Evolutionary conservation across 345 rosid genomes (phyloP), one percentile per base, ranked within the genome.

Genomic region (Melaleuca alternifolia): DNA sequence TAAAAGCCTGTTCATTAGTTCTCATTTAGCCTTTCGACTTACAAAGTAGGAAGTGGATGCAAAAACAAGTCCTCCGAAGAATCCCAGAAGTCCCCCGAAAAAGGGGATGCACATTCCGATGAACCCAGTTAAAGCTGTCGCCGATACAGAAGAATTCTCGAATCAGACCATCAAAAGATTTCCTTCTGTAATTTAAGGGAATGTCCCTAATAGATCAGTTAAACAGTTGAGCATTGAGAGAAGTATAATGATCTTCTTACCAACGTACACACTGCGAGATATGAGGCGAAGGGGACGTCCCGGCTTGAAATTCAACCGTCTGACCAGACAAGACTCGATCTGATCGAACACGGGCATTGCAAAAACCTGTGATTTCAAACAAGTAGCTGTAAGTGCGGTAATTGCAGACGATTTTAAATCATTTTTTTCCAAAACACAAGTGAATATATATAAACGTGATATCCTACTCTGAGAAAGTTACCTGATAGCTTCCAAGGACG

Each of bases 401-500:
- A 71, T 2, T 71, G 79, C 79, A 33, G 51, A 8, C 71, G 56
- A n/a, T 20, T 53, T 28, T 41, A 51, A 75, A 24, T 33, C n/a
- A 6, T 52, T 21, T 20, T 21, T 20, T 6, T 30, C 13, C 65
- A 21, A 21, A 51, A 9, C 44, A 53, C 48, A 7, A 28, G 30
- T 41, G 33, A n/a, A 75, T 4, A 24, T 24, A 18, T 23, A 21
- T 59, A 26, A 33, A 48, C 83, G 10, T 30, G 24, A 12, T 46
- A 18, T 71, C 24, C 79, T 71, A 10, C 13, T 50, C 51, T 33
- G 37, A 77, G 54, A 82, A 33, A 16, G 71, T 12, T 33, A 93
- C 98, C 96, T 95, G 98, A 85, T 94, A 95, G 88, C 97, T 94
- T 76, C 97, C 97, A 13, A 93, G 93, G 16, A 94, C 98, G 71